Evolutionary conservation across 2,329 filamentous ascomycete species (phyloP).

Genomic region (Fusarium nelsonii): DNA sequence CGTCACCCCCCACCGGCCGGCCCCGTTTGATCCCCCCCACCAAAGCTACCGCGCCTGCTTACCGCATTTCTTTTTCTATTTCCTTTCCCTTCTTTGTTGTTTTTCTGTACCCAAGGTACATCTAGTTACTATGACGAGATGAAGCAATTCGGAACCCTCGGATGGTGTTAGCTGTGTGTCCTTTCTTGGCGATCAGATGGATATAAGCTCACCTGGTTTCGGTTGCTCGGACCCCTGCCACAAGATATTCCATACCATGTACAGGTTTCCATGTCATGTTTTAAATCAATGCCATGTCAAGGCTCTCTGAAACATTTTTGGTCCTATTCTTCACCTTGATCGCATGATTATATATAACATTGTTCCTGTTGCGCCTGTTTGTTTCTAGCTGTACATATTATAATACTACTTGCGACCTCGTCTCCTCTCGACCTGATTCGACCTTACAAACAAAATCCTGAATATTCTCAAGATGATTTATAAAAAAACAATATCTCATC

Average conservation of each 20-base stretch:
- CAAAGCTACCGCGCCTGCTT: constrained; percentile 18
- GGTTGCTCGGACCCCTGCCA: constrained; percentile 5
- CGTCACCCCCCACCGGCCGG: constrained; percentile 30
- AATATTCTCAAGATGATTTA: constrained; percentile 7
- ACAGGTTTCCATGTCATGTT: constrained; percentile 17
- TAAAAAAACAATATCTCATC: neutral
- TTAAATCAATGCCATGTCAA: constrained; percentile 26
- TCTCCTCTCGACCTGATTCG: neutral
- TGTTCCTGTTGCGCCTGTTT: neutral
- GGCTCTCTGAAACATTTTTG: constrained; percentile 32
- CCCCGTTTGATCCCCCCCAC: constrained; percentile 29
- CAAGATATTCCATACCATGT: neutral
- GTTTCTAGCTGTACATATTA: neutral
- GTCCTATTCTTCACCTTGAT: constrained; percentile 16
- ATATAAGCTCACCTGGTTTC: constrained; percentile 21
- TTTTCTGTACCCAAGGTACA: neutral
- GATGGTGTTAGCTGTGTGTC: constrained; percentile 20
- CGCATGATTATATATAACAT: constrained; percentile 12
- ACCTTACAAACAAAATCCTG: neutral
- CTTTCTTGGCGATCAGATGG: constrained; percentile 18
- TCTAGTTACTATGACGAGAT: constrained; percentile 1
- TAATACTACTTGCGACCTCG: constrained; percentile 10
- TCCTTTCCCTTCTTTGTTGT: neutral
- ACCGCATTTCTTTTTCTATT: constrained; percentile 18
- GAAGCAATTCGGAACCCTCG: constrained; percentile 50